Evolutionary conservation across 208 protist species (phyloP), one percentile per base, ranked within the genome.

Genomic region (Leishmania lainsoni): DNA sequence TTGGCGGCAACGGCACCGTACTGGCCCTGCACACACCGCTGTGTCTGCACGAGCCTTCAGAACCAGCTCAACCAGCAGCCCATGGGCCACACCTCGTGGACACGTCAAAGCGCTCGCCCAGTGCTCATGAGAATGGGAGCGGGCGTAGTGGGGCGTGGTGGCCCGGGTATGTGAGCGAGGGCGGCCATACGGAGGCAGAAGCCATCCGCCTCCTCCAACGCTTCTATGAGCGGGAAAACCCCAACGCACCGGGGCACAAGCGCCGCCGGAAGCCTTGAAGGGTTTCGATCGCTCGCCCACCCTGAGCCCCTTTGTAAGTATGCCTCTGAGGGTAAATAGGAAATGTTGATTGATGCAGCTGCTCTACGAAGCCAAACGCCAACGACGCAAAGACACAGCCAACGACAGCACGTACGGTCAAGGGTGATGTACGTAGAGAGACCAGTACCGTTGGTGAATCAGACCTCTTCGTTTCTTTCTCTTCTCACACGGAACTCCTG

Each of bases 1-100:
- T 99, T 90, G 98, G 98, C 39, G 98, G 98, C 3, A 98, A 95
- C 87, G 97, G 98, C n/a, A 95, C 95, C 2, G 90, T 99, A 0
- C 63, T 98, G 5, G 22, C 82, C 26, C 68, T 99, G 51, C 93
- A 98, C 71, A 75, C 86, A 0, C 65, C 48, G 29, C 75, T 54
- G 5, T 1, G 32, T 48, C 65, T 22, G 49, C 45, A 20, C 8
- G 22, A 72, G 17, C 68, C 4, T 10, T 70, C 20, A 20, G 32
- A 42, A 14, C 68, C 68, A 72, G 68, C 49, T 48, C 42, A 22
- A 49, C 16, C 65, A 45, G 65, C 9, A 45, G 5, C 14, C 35
- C 42, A 8, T 12, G 29, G 0, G 20, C 10, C 65, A 39, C 65
- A 2, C 35, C 6, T 70, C 65, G 68, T 1, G 68, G 6, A 49